These are phyloP conservation scores for Capronia americana DNA, from an alignment of 2,329 filamentous ascomycete genomes.

Conservation along the genomic window DNA sequence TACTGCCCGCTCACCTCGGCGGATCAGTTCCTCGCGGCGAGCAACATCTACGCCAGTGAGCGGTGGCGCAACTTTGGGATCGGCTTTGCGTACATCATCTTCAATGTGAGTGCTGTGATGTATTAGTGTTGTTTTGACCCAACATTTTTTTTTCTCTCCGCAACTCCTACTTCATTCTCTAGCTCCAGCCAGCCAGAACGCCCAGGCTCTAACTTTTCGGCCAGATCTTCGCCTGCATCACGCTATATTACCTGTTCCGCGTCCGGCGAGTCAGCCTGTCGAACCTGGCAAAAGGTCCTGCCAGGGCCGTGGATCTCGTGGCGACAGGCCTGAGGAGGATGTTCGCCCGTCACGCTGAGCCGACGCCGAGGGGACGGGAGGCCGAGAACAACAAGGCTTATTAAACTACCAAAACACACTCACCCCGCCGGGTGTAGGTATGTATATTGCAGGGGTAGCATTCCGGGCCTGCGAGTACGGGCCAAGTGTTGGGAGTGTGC, in stretches of 20 bases:
- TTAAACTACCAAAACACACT: constrained; percentile 8
- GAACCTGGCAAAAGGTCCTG: constrained; percentile 31
- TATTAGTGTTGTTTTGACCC: neutral
- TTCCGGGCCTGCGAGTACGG: too few species aligned
- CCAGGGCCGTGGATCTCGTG: constrained; percentile 27
- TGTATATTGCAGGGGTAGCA: neutral
- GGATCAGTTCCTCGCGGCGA: constrained; percentile 51
- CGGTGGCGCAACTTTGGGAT: constrained; percentile 87
- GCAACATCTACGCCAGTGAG: constrained; percentile 62
- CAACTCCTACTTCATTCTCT: neutral
- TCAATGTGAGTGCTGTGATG: constrained; percentile 58
- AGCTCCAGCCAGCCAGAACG: neutral
- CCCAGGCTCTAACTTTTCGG: neutral
- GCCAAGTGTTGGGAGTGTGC: neutral
- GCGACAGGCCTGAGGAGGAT: constrained; percentile 28
- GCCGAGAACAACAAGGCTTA: constrained; percentile 32
- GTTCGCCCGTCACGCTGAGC: constrained; percentile 34
- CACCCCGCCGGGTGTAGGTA: neutral
- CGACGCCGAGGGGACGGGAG: constrained; percentile 30
- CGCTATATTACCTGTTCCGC: constrained; percentile 59
- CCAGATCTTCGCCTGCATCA: constrained; percentile 55
- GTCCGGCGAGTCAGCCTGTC: constrained; percentile 40
- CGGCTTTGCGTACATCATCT: constrained; percentile 73
- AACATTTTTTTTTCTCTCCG: neutral
- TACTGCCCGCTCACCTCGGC: constrained; percentile 51